Evolutionary conservation across 495 filamentous ascomycete species (phyloP).

Genomic region (Aspergillus ostianus): DNA sequence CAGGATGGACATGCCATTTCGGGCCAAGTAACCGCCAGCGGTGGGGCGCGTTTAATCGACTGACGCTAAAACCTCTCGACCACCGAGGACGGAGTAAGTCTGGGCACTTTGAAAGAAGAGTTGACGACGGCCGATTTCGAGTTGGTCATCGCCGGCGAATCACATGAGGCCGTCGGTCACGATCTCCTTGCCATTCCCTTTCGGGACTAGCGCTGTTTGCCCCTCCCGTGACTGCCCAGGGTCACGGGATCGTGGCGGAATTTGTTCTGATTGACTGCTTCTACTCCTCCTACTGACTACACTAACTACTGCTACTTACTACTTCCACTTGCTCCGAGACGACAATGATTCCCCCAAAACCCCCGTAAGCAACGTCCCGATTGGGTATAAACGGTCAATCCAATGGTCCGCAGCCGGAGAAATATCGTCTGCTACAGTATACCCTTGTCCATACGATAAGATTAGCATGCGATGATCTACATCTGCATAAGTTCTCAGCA

Average conservation of each 20-base stretch:
- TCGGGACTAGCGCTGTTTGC: constrained; percentile 9
- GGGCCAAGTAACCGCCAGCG: constrained; percentile 14
- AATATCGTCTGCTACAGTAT: neutral
- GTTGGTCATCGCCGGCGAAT: neutral
- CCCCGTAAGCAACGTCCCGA: neutral
- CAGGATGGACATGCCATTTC: constrained; percentile 29
- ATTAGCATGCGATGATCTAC: neutral
- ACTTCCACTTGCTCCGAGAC: neutral
- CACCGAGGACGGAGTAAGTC: neutral
- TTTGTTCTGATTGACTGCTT: neutral
- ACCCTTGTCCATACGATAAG: neutral
- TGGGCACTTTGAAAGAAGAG: too few relatives aligned
- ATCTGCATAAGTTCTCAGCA: neutral
- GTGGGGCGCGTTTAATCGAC: constrained; percentile 11
- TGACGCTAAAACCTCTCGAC: neutral
- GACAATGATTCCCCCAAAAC: neutral
- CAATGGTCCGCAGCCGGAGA: neutral
- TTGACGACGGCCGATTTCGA: too few relatives aligned
- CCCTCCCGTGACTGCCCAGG: too few relatives aligned
- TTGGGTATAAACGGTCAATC: neutral
- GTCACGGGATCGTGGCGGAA: neutral
- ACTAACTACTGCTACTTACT: too few relatives aligned
- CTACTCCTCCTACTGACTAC: too few relatives aligned
- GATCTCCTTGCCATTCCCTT: constrained; percentile 10
- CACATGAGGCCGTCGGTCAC: constrained; percentile 7